Percentiles rank a stretch among this genome's conserved stretches.
phyloP scores from a whole-genome alignment of 2,329 filamentous ascomycete genomes.

The Penicillium sumatraense region DNA sequence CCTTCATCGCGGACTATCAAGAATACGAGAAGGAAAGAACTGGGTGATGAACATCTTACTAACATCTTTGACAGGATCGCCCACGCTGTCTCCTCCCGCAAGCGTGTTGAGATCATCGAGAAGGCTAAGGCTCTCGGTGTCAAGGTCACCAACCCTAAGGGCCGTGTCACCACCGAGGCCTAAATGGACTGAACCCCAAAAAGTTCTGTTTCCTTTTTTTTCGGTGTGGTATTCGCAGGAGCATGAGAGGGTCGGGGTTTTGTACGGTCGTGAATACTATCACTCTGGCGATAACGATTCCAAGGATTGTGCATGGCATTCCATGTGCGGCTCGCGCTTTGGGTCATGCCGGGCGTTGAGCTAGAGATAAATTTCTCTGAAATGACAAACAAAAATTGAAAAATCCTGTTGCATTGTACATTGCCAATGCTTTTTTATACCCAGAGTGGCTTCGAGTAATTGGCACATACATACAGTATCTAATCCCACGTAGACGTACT shows the following conservation, averaged over 20 bases:
- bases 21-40: no score
- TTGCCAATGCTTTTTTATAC: constrained; percentile 44
- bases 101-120: constrained; percentile 97
- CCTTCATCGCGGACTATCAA: no score
- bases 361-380: constrained; percentile 54
- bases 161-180: constrained; percentile 94
- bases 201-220: constrained; percentile 36
- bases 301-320: constrained; percentile 35
- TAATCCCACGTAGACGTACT: no score
- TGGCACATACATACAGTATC: no score
- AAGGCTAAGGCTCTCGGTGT: constrained; percentile 98
- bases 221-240: constrained; percentile 24
- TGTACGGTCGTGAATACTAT: constrained; percentile 33
- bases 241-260: constrained; percentile 30
- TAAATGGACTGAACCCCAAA: constrained; percentile 58
- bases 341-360: constrained; percentile 53
- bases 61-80: constrained; percentile 72
- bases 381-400: constrained; percentile 43
- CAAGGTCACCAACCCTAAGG: constrained; percentile 99
- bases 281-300: constrained; percentile 36
- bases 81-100: constrained; percentile 96
- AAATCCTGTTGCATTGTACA: constrained; percentile 38
- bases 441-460: constrained; percentile 32
- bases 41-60: no score
- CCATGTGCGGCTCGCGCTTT: constrained; percentile 30